Percentiles rank a stretch among this genome's conserved stretches.
Conservation (phyloP, 2,329 filamentous ascomycete genomes). For the Fusarium udum region DNA sequence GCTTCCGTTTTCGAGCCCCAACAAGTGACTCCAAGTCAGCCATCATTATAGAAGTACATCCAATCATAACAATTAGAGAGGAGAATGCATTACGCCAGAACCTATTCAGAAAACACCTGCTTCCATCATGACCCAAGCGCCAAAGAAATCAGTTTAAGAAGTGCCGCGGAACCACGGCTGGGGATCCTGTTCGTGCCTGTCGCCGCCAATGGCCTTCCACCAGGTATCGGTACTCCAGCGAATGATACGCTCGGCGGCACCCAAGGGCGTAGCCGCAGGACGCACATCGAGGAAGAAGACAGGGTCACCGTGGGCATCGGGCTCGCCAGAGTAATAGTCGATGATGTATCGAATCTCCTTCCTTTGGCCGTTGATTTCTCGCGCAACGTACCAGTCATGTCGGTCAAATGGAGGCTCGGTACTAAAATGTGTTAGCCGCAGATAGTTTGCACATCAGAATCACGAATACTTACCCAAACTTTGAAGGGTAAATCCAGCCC, state of each 20-base stretch:
- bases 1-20: slow-evolving; percentile 13
- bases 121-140: slow-evolving; percentile 16
- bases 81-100: slow-evolving; percentile 36
- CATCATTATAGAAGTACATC: slow-evolving; percentile 45
- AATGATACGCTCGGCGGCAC: slow-evolving; percentile 82
- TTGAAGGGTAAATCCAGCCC: slow-evolving; percentile 79
- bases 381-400: slow-evolving; percentile 94
- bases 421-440: slow-evolving; percentile 53
- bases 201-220: slow-evolving; percentile 86
- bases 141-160: slow-evolving; percentile 27
- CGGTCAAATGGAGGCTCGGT: slow-evolving; percentile 91
- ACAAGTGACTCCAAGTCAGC: slow-evolving; percentile 40
- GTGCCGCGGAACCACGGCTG: slow-evolving; percentile 47
- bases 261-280: slow-evolving; percentile 83
- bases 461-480: slow-evolving; percentile 71
- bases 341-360: slow-evolving; percentile 94
- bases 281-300: slow-evolving; percentile 96
- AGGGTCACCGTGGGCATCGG: slow-evolving; percentile 85
- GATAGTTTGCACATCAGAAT: not conserved
- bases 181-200: slow-evolving; percentile 61
- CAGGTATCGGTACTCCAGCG: slow-evolving; percentile 94
- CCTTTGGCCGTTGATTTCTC: slow-evolving; percentile 71
- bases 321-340: slow-evolving; percentile 90
- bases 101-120: slow-evolving; percentile 18
- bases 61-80: slow-evolving; percentile 38